A percentile compares a stretch with the other conserved stretches of the same genome.
phyloP scores from a whole-genome alignment of 805 yeast species.

The Ogataea methylovora region DNA sequence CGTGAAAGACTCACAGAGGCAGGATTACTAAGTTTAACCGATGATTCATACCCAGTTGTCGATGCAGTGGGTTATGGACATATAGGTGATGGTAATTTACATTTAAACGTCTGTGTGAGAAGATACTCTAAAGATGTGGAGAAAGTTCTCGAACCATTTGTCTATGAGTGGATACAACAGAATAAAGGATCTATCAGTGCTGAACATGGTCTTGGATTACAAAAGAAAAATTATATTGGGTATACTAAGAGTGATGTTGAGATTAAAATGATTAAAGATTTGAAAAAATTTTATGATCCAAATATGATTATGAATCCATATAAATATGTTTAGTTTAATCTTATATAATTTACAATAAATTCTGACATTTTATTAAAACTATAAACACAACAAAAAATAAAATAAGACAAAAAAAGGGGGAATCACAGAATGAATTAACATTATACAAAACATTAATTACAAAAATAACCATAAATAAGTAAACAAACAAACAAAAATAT shows the following conservation, averaged over 20 bases:
- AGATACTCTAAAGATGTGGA: constrained; percentile 76
- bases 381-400: neutral
- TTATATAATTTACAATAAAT: too few species aligned
- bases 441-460: too few species aligned
- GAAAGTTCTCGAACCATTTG: constrained; percentile 81
- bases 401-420: neutral
- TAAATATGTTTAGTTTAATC: constrained; percentile 62
- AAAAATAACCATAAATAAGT: neutral
- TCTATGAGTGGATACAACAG: constrained; percentile 78
- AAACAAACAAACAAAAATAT: neutral
- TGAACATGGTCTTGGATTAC: constrained; percentile 97
- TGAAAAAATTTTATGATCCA: constrained; percentile 85
- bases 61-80: constrained; percentile 97
- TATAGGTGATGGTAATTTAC: constrained; percentile 95
- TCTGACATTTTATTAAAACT: neutral
- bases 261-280: constrained; percentile 64
- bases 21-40: constrained; percentile 56
- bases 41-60: constrained; percentile 63
- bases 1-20: constrained; percentile 48
- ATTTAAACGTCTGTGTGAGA: constrained; percentile 87
- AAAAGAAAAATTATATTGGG: constrained; percentile 82
- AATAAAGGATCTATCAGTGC: constrained; percentile 88
- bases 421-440: neutral
- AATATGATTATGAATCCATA: constrained; percentile 90
- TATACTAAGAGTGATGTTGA: constrained; percentile 75